phyloP scores from a whole-genome alignment of 2,329 filamentous ascomycete genomes.

The Diplodia mutila region DNA sequence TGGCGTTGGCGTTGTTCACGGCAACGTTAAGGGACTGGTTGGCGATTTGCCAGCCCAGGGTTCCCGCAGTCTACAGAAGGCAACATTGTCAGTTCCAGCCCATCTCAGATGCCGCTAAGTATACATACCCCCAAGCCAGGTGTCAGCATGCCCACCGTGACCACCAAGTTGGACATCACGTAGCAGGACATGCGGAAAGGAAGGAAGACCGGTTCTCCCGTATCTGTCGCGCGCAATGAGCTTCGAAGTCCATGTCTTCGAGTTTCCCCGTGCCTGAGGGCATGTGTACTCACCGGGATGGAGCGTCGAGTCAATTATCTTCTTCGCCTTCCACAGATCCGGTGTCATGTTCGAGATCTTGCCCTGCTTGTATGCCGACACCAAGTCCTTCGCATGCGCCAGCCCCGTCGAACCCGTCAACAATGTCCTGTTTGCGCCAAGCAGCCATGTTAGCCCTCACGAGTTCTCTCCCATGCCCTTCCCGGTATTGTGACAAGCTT shows the following conservation, averaged over 20 bases:
- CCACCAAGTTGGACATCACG: constrained; percentile 88
- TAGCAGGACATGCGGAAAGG: constrained; percentile 98
- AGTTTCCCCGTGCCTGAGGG: constrained; percentile 4
- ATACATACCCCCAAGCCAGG: constrained; percentile 72
- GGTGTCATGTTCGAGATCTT: constrained; percentile 79
- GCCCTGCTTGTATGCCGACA: constrained; percentile 86
- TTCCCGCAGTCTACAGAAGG: constrained; percentile 69
- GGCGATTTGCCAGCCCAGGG: constrained; percentile 89
- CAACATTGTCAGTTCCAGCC: background rate
- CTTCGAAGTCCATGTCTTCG: background rate
- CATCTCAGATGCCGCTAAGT: background rate
- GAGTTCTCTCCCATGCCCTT: background rate
- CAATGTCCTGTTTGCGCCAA: constrained; percentile 68
- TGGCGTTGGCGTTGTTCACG: constrained; percentile 96
- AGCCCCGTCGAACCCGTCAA: constrained; percentile 78
- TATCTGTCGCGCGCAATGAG: constrained; percentile 63
- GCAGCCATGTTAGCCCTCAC: background rate
- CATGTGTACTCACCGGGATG: constrained; percentile 72
- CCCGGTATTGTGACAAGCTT: background rate
- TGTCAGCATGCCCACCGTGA: constrained; percentile 96
- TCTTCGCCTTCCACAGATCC: constrained; percentile 93
- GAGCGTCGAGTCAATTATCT: constrained; percentile 92
- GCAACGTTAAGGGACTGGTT: constrained; percentile 99
- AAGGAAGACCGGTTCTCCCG: constrained; percentile 85
- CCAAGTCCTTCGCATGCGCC: constrained; percentile 80